Base-by-base conservation (phyloP, 768 basidiomycete species). In the Rhodotorula paludigena region DNA sequence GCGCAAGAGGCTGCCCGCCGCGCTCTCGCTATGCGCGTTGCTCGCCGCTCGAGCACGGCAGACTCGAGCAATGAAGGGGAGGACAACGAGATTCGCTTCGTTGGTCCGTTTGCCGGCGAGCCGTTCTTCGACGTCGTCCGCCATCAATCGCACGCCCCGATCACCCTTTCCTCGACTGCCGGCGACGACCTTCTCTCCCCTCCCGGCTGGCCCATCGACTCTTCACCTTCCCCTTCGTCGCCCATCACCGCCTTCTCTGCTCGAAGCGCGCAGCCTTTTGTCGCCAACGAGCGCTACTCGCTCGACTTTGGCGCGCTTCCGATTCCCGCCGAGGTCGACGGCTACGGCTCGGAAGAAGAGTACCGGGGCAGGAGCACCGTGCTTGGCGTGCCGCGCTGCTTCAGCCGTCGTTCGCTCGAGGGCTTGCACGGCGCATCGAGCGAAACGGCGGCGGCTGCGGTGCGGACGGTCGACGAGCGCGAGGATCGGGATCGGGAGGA, bases 111-210 rank as follows among this genome's bases (percentile, higher is more conserved):
- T 33, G 14, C 28, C 6, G n/a, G 38, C 20, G 35, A 16, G 25
- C 62, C 67, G 3, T 68, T 60, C 62, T 68, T 68, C 47, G n/a
- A n/a, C 21, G 52, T 68, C 52, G 30, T 68, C 4, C 67, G 57
- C 12, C 2, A 47, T 6, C 66, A 63, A 28, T 1, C 39, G 4
- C 44, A 45, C 30, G n/a, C n/a, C n/a, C n/a, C n/a, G n/a, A n/a
- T n/a, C n/a, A n/a, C n/a, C n/a, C n/a, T n/a, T n/a, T n/a, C n/a
- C n/a, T 10, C 39, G 18, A 41, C 44, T 4, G 23, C 14, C 1
- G 16, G 23, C 33, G 4, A 6, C 20, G 49, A 51, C 49, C 21
- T 21, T 21, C 25, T 44, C 23, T 14, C 38, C 16, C 4, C 10
- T 11, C 35, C 35, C 16, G 9, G 21, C 16, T 55, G 20, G 47